Conservation (phyloP, 805 yeast species). For the Lipomyces kockii region DNA sequence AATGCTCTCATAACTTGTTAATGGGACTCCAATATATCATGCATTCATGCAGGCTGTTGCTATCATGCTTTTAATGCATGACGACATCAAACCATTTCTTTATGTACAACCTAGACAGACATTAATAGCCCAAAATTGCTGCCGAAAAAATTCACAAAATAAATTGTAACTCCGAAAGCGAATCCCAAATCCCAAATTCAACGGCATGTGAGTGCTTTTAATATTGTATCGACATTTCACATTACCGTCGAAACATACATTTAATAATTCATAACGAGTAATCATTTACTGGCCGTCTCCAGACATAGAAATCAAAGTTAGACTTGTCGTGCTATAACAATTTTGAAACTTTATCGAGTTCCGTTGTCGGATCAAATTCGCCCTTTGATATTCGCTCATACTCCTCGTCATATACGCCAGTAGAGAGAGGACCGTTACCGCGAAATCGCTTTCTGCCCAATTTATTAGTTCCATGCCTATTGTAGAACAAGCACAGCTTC, state of each 20-base stretch:
- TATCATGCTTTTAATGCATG: too few relatives aligned
- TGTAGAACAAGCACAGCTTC: background rate
- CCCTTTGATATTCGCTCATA: slow-evolving; percentile 80
- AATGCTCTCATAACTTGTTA: too few relatives aligned
- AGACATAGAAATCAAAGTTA: background rate
- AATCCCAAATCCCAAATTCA: too few relatives aligned
- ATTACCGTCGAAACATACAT: background rate
- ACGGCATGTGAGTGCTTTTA: too few relatives aligned
- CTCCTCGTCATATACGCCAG: slow-evolving; percentile 90
- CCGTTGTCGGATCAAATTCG: slow-evolving; percentile 79
- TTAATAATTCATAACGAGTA: background rate
- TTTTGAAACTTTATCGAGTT: slow-evolving; percentile 66
- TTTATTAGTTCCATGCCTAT: background rate
- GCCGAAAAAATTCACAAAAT: too few relatives aligned
- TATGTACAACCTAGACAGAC: background rate
- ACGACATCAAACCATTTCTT: background rate
- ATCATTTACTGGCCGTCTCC: background rate
- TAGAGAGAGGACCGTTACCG: slow-evolving; percentile 91
- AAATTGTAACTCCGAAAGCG: too few relatives aligned
- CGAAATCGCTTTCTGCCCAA: slow-evolving; percentile 70
- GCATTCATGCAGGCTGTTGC: too few relatives aligned
- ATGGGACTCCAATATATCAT: too few relatives aligned
- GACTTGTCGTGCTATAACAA: slow-evolving; percentile 14
- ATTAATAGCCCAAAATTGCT: too few relatives aligned
- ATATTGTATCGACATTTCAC: too few relatives aligned